Conservation (phyloP, 1,284 basidiomycete species). For the Chalciporus sp. region DNA sequence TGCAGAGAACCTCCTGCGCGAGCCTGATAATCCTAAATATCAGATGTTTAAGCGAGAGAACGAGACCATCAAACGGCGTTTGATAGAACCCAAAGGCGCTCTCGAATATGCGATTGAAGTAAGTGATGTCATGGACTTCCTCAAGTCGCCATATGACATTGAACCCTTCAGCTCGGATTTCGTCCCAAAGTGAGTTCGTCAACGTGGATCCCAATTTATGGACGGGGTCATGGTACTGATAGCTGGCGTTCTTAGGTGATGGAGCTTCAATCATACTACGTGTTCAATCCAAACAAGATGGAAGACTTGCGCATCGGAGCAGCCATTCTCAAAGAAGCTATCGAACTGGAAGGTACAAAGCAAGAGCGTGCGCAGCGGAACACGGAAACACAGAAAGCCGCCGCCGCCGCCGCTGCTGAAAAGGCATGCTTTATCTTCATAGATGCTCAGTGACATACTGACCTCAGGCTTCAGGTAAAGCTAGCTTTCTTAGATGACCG, state of each 20-base stretch:
- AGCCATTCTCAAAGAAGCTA: conserved; percentile 60
- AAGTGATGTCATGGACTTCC: conserved; percentile 25
- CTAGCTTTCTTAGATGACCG: conserved; percentile 77
- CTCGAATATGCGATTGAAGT: conserved; percentile 79
- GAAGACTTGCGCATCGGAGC: conserved; percentile 62
- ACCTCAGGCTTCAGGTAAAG: conserved; percentile 53
- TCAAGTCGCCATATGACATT: not conserved
- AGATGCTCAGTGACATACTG: not conserved
- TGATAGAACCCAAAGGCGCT: conserved; percentile 67
- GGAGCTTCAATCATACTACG: conserved; percentile 66
- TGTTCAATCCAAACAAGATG: conserved; percentile 55
- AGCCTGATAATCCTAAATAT: conserved; percentile 72
- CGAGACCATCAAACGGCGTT: conserved; percentile 57
- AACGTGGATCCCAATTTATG: not conserved
- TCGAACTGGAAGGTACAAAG: conserved; percentile 58
- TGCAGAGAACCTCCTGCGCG: conserved; percentile 70
- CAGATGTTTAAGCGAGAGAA: conserved; percentile 77
- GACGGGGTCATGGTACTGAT: not conserved
- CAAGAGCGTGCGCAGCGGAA: conserved; percentile 48
- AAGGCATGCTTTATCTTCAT: conserved; percentile 42
- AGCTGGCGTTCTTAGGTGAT: conserved; percentile 39
- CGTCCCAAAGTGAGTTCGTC: conserved; percentile 51
- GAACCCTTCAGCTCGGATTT: conserved; percentile 64
- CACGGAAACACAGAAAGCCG: conserved; percentile 58
- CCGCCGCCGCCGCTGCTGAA: conserved; percentile 51